Conservation (phyloP, 495 filamentous ascomycete genomes). For the Parachaetomium inaequale region DNA sequence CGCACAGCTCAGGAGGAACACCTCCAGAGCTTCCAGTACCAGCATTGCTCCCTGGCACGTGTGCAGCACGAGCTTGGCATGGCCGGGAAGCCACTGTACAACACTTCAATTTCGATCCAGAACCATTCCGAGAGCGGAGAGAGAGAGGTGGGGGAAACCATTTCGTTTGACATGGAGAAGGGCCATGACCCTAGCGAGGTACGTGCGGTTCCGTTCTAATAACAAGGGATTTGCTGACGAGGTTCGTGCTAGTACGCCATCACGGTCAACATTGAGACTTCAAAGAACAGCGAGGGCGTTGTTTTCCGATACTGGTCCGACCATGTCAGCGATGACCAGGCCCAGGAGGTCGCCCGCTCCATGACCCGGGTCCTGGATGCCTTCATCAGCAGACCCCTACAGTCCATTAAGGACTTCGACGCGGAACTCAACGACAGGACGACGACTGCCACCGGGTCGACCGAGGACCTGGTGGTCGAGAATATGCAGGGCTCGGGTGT, state of each 20-base stretch:
- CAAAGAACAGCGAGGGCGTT: slow-evolving; percentile 45
- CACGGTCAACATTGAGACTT: slow-evolving; percentile 54
- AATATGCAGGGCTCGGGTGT: neutral
- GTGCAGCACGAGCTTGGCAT: slow-evolving; percentile 55
- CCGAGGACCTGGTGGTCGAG: neutral
- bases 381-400: slow-evolving; percentile 31
- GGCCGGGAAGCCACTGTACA: slow-evolving; percentile 51
- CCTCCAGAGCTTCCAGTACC: slow-evolving; percentile 46
- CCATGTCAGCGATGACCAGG: slow-evolving; percentile 38
- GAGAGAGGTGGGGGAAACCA: neutral
- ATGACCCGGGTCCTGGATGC: slow-evolving; percentile 46
- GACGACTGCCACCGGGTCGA: neutral
- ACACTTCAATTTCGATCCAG: slow-evolving; percentile 52
- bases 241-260: slow-evolving; percentile 44
- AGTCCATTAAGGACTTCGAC: slow-evolving; percentile 19
- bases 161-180: slow-evolving; percentile 26
- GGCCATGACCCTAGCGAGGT: slow-evolving; percentile 31
- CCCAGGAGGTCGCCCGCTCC: slow-evolving; percentile 45
- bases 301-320: slow-evolving; percentile 60
- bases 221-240: neutral
- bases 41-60: slow-evolving; percentile 52
- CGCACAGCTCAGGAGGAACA: slow-evolving; percentile 49
- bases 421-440: neutral
- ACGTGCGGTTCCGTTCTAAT: neutral
- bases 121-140: slow-evolving; percentile 14